Conservation (phyloP, 2,329 filamentous ascomycete species). For the Elsinoe necatrix region DNA sequence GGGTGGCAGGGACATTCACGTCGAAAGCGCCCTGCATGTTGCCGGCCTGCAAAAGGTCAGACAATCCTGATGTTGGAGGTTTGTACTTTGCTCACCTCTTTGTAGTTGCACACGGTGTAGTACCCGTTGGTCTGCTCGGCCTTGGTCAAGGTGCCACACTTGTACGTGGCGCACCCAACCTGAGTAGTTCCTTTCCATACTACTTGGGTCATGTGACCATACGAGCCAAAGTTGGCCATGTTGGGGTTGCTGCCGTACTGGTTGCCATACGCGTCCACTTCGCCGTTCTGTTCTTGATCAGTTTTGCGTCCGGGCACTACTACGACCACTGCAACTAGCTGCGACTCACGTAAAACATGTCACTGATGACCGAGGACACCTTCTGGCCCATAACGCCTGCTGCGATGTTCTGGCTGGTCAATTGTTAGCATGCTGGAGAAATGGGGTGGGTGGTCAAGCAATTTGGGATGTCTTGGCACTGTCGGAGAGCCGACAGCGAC, state of each 20-base stretch:
- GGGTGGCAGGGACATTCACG: constrained; percentile 42
- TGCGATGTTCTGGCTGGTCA: constrained; percentile 96
- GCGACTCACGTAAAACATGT: constrained; percentile 65
- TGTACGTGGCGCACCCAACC: constrained; percentile 58
- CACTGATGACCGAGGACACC: constrained; percentile 60
- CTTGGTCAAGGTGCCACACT: no score
- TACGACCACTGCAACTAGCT: neutral
- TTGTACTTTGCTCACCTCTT: no score
- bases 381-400: constrained; percentile 51
- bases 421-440: no score
- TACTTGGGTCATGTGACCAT: constrained; percentile 70
- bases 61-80: no score
- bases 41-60: no score
- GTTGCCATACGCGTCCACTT: constrained; percentile 50
- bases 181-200: constrained; percentile 57
- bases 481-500: no score
- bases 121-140: constrained; percentile 33
- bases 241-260: constrained; percentile 56
- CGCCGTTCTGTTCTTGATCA: constrained; percentile 46
- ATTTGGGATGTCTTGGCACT: no score
- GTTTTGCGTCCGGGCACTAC: neutral
- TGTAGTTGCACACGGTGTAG: constrained; percentile 70
- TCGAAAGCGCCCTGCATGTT: constrained; percentile 49
- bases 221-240: constrained; percentile 54
- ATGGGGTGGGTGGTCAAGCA: no score